Conservation (phyloP, 139 green algal genomes). For the Eudorina sp. region DNA sequence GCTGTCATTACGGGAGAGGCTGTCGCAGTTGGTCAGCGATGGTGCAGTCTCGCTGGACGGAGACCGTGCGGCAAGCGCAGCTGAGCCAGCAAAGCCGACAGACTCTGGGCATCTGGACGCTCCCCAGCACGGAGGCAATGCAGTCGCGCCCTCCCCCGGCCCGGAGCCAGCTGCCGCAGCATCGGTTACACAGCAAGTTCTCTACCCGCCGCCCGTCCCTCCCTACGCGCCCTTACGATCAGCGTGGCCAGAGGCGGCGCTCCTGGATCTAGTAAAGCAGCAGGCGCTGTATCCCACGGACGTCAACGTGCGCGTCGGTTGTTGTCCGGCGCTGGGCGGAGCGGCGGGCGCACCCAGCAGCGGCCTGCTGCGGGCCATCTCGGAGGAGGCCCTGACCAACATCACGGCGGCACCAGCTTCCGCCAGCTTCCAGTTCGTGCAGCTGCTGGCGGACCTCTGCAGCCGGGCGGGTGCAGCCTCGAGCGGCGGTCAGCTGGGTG, state of each 20-base stretch:
- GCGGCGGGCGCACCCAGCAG: not conserved
- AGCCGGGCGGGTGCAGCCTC: not conserved
- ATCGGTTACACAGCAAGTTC: not conserved
- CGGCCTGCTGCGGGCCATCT: constrained; percentile 17
- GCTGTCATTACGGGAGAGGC: not conserved
- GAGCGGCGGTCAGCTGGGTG: not conserved
- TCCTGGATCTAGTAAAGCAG: constrained; percentile 32
- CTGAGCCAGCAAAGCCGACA: not conserved
- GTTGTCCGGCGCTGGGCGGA: not conserved
- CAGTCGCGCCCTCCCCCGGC: not conserved
- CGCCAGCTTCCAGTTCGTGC: constrained; percentile 27
- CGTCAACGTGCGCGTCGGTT: constrained; percentile 7
- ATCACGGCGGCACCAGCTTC: constrained; percentile 1
- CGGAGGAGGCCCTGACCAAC: constrained; percentile 1
- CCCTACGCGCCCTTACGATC: constrained; percentile 16
- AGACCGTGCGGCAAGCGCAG: not conserved
- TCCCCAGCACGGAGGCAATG: not conserved
- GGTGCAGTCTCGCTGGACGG: not conserved
- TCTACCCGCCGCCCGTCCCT: constrained; percentile 23
- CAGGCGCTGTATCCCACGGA: constrained; percentile 31
- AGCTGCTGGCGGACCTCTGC: constrained; percentile 34
- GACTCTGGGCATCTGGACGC: not conserved
- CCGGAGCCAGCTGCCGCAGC: constrained; percentile 15
- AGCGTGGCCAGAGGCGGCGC: constrained; percentile 32
- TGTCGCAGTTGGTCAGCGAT: constrained; percentile 41